Evolutionary conservation across 108 stramenopile genomes (phyloP).

Genomic region (Craspedostauros australis): DNA sequence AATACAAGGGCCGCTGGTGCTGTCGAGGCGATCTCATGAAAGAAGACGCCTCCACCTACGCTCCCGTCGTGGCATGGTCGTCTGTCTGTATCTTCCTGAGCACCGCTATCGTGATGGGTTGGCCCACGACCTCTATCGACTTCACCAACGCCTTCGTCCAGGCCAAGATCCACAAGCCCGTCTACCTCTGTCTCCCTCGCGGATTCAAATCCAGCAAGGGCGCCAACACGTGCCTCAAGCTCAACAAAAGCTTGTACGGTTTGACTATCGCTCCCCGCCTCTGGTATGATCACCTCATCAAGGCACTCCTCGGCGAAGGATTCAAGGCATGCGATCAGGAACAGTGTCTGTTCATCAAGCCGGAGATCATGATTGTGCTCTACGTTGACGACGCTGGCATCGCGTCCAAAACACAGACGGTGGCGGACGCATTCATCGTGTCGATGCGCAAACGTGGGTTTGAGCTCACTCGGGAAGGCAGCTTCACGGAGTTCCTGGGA

Average conservation of each 20-base stretch:
- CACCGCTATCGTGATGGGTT: slow-evolving; percentile 4
- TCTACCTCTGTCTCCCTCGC: neutral
- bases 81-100: slow-evolving; percentile 12
- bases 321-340: slow-evolving; percentile 2
- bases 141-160: slow-evolving; percentile 23
- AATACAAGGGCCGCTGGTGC: slow-evolving; percentile 37
- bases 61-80: slow-evolving; percentile 41
- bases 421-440: slow-evolving; percentile 4
- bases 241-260: slow-evolving; percentile 18
- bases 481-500: slow-evolving; percentile 20
- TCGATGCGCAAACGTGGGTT: slow-evolving; percentile 3
- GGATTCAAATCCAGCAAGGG: neutral
- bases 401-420: neutral
- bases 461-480: slow-evolving; percentile 19
- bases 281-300: slow-evolving; percentile 1
- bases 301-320: slow-evolving; percentile 4
- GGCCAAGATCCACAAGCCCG: slow-evolving; percentile 24
- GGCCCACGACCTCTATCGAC: slow-evolving; percentile 12
- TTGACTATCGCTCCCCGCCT: slow-evolving; percentile 4
- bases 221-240: slow-evolving; percentile 13
- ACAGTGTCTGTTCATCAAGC: slow-evolving; percentile 10
- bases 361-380: slow-evolving; percentile 3
- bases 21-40: slow-evolving; percentile 10
- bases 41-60: slow-evolving; percentile 36
- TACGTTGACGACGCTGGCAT: slow-evolving; percentile 12